These are phyloP conservation scores for Mycogone perniciosa DNA, from an alignment of 2,329 filamentous ascomycete genomes.

Conservation along the genomic window DNA sequence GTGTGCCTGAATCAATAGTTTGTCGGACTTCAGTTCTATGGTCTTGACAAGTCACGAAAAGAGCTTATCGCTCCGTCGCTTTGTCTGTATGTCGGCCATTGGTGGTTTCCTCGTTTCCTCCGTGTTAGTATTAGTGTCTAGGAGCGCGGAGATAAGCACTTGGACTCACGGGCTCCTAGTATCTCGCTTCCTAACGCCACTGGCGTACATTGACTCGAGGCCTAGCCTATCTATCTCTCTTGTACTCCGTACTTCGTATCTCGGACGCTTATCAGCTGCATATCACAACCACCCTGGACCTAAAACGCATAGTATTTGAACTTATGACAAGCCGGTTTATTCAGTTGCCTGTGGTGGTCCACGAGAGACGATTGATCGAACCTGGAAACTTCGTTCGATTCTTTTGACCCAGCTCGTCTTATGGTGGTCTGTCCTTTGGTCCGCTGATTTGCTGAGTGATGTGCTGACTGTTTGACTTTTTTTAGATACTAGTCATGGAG, in stretches of 20 bases:
- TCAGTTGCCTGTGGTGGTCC: not conserved
- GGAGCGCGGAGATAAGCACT: constrained; percentile 10
- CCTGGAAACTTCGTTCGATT: no score
- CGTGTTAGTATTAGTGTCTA: constrained; percentile 1
- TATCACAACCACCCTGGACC: not conserved
- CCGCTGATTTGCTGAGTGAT: no score
- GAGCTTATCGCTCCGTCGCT: constrained; percentile 9
- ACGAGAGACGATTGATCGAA: no score
- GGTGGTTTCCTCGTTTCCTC: not conserved
- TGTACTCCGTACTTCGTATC: constrained; percentile 2
- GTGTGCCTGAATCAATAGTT: not conserved
- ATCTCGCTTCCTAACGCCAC: not conserved
- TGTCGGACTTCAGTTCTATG: not conserved
- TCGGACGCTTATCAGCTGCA: constrained; percentile 9
- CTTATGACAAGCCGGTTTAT: constrained; percentile 5
- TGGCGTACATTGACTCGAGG: constrained; percentile 7
- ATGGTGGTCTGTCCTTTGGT: no score
- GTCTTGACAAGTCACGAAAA: not conserved
- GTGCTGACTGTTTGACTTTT: no score
- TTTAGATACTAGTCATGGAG: no score
- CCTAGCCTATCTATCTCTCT: constrained; percentile 4
- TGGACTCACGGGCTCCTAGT: constrained; percentile 6
- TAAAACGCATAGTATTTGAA: not conserved
- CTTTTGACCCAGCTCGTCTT: no score
- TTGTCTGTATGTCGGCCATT: constrained; percentile 1